Conservation (phyloP, 2,329 filamentous ascomycete genomes). For the Fusarium floridanum region DNA sequence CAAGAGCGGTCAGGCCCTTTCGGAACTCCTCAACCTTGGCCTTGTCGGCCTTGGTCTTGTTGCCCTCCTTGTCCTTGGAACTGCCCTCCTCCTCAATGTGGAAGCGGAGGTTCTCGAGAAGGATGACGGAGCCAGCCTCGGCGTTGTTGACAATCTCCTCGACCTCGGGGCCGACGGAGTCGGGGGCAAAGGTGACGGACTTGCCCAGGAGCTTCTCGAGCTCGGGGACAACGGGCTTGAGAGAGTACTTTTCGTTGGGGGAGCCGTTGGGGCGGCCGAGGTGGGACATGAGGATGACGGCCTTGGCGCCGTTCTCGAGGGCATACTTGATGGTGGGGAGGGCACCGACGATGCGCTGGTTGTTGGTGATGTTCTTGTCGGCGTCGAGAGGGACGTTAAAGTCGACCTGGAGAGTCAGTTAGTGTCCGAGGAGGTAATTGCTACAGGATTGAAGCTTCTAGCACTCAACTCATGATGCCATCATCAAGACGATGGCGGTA, state of each 20-base stretch:
- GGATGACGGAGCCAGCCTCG: slow-evolving; percentile 82
- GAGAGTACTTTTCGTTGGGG: slow-evolving; percentile 90
- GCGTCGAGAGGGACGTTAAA: slow-evolving; percentile 98
- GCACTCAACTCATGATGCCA: neutral
- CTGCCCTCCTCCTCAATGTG: slow-evolving; percentile 98
- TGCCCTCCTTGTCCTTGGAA: slow-evolving; percentile 91
- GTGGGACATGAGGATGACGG: slow-evolving; percentile 98
- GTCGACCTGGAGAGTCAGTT: slow-evolving; percentile 77
- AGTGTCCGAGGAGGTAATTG: slow-evolving; percentile 13
- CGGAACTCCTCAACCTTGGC: slow-evolving; percentile 92
- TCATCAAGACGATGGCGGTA: slow-evolving; percentile 11
- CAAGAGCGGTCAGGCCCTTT: slow-evolving; percentile 92
- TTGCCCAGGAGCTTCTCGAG: slow-evolving; percentile 91
- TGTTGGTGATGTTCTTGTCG: slow-evolving; percentile 96
- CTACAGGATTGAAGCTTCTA: slow-evolving; percentile 9
- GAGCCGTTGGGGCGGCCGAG: slow-evolving; percentile 95
- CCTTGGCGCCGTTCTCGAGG: slow-evolving; percentile 88
- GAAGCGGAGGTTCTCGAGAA: slow-evolving; percentile 98
- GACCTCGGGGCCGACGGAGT: slow-evolving; percentile 90
- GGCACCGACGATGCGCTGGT: slow-evolving; percentile 96
- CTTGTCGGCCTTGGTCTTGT: slow-evolving; percentile 99
- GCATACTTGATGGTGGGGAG: slow-evolving; percentile 96
- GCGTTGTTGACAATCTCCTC: slow-evolving; percentile 91
- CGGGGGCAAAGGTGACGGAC: slow-evolving; percentile 87
- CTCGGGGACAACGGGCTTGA: slow-evolving; percentile 91